These are phyloP conservation scores for Globisporangium cederbergense DNA, from an alignment of 352 stramenopile genomes.

Conservation along the genomic window DNA sequence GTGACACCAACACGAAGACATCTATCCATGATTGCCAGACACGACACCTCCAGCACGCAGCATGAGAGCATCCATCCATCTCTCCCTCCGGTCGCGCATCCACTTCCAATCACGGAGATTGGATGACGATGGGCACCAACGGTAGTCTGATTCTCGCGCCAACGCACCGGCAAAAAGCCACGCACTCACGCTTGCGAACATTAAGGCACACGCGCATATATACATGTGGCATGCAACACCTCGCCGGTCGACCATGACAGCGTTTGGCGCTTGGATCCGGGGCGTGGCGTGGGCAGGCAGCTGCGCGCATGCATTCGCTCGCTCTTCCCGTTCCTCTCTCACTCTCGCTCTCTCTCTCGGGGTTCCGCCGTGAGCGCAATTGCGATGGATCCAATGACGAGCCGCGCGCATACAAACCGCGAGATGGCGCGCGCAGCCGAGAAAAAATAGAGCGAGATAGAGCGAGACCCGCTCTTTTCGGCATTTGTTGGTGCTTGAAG, in stretches of 20 bases:
- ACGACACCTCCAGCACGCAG: neutral
- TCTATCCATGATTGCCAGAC: neutral
- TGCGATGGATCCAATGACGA: neutral
- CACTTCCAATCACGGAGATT: conserved; percentile 7
- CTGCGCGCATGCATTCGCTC: neutral
- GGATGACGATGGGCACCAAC: conserved; percentile 3
- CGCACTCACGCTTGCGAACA: neutral
- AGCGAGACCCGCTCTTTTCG: conserved; percentile 19
- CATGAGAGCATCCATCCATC: neutral
- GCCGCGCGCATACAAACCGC: conserved; percentile 3
- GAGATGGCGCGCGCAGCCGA: neutral
- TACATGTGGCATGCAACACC: conserved; percentile 1
- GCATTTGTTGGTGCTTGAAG: conserved; percentile 13
- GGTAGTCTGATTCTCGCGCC: neutral
- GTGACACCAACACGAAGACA: neutral
- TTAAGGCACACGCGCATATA: neutral
- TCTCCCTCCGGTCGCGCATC: neutral
- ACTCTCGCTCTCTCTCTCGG: neutral
- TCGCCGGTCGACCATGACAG: neutral
- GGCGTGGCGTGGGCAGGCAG: neutral
- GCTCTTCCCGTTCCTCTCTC: neutral
- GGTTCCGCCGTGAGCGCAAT: neutral
- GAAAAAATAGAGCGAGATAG: conserved; percentile 17
- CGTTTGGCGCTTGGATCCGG: conserved; percentile 2
- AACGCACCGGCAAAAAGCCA: neutral